Conservation (phyloP, 2,329 filamentous ascomycete species). For the Didymella keratinophila region DNA sequence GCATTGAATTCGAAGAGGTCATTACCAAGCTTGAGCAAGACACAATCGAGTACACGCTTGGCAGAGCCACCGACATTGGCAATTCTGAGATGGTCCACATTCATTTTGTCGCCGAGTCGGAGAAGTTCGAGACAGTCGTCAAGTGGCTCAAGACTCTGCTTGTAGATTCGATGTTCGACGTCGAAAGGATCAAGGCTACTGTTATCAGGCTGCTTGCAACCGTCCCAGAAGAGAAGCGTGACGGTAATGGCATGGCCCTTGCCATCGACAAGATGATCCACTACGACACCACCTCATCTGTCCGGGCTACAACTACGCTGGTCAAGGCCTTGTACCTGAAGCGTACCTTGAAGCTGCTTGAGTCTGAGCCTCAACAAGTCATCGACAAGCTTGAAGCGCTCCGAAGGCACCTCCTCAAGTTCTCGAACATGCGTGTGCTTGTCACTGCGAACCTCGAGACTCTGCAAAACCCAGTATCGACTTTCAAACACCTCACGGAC, state of each 20-base stretch:
- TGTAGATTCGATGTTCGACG: constrained; percentile 88
- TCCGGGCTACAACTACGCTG: constrained; percentile 80
- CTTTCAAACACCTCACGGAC: constrained; percentile 73
- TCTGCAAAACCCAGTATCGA: constrained; percentile 75
- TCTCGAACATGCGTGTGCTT: constrained; percentile 84
- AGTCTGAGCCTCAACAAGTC: constrained; percentile 76
- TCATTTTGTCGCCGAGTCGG: constrained; percentile 83
- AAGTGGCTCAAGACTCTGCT: constrained; percentile 86
- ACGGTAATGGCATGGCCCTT: constrained; percentile 72
- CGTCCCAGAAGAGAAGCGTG: constrained; percentile 89
- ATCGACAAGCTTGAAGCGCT: constrained; percentile 80
- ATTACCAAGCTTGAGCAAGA: constrained; percentile 91
- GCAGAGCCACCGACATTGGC: constrained; percentile 71
- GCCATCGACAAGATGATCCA: constrained; percentile 79
- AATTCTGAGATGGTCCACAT: constrained; percentile 84
- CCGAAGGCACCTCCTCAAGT: constrained; percentile 77
- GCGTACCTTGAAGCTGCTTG: constrained; percentile 80
- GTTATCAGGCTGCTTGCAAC: constrained; percentile 87
- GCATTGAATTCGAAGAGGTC: constrained; percentile 87
- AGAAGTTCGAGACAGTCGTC: constrained; percentile 84
- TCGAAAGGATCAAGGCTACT: constrained; percentile 66
- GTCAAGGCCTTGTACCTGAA: constrained; percentile 89
- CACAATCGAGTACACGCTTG: constrained; percentile 83
- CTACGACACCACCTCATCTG: constrained; percentile 76
- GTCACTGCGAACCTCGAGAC: constrained; percentile 82